Evolutionary conservation across 495 filamentous ascomycete species (phyloP), one percentile per base, ranked within the genome.

Genomic region (Xylaria telfairii): DNA sequence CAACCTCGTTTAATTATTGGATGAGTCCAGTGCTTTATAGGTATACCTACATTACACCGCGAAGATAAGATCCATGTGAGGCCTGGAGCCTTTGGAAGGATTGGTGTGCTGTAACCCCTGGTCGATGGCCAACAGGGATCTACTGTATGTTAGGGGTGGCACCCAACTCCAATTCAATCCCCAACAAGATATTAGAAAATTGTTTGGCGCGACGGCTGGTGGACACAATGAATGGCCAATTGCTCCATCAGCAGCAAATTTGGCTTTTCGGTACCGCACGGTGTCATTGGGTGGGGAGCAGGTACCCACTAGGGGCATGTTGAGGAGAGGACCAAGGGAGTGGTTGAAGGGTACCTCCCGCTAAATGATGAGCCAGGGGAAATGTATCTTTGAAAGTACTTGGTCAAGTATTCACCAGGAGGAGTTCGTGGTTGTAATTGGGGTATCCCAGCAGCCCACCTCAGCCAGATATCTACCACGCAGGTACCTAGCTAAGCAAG

Each of bases 171-270:
- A 68, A 46, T 70, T 69, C 69, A 71, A 78, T 76, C 74, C 76
- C 76, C 76, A 78, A 78, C 76, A 78, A 78, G 74, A 78, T 73
- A 54, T 73, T 76, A 34, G 12, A 4, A 74, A 71, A 71, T 67
- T 77, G 70, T 77, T 68, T 77, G 73, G 59, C 75, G 75, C 73
- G 75, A 66, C 41, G 68, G n/a, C n/a, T 41, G 17, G 44, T 51
- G 26, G 17, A 34, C 28, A 34, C 53, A 30, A 34, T 32, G 46
- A 46, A 28, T 53, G 49, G n/a, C 60, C 13, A 47, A 34, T 64
- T 12, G 28, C 39, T 34, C 28, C 34, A 32, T 32, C 26, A n/a
- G 21, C 65, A 32, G 15, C 65, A 60, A 57, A 26, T 57, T 30
- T 67, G 64, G 64, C 49, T 44, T 67, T 67, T 30, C 49, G 49